Evolutionary conservation across 2,329 filamentous ascomycete species (phyloP).

Genomic region (Aaosphaeria pasadenensis): DNA sequence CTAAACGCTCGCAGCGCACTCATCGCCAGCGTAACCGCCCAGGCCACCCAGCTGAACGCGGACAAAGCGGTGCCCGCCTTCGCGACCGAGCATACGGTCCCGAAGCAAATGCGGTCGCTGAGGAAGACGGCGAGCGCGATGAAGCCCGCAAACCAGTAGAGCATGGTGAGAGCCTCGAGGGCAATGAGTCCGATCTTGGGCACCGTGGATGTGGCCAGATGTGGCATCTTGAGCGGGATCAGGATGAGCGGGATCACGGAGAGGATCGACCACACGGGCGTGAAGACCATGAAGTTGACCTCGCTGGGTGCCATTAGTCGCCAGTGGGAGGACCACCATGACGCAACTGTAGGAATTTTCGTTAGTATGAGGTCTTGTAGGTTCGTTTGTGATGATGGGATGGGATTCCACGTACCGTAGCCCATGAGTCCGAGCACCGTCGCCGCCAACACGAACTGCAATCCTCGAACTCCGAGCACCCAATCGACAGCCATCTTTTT

Average conservation of each 20-base stretch:
- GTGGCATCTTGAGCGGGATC: conserved; percentile 58
- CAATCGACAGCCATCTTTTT: conserved; percentile 51
- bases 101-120: conserved; percentile 55
- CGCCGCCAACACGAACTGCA: conserved; percentile 66
- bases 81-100: conserved; percentile 55
- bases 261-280: conserved; percentile 68
- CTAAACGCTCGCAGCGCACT: conserved; percentile 28
- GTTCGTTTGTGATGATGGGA: conserved; percentile 7
- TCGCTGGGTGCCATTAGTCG: conserved; percentile 52
- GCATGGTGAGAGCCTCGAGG: conserved; percentile 69
- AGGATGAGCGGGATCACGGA: conserved; percentile 67
- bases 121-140: conserved; percentile 70
- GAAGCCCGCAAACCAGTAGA: conserved; percentile 89
- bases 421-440: conserved; percentile 73
- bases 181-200: conserved; percentile 59
- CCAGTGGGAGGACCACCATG: conserved; percentile 52
- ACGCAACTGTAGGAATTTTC: conserved; percentile 49
- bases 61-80: conserved; percentile 66
- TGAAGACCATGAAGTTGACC: conserved; percentile 78
- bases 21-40: conserved; percentile 41
- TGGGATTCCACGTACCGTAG: conserved; percentile 57
- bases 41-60: conserved; percentile 59
- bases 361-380: conserved; percentile 6
- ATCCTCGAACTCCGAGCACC: conserved; percentile 62
- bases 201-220: conserved; percentile 44